These are phyloP conservation scores for Eucalyptus globulus DNA, from an alignment of 345 rosid genomes.

Conservation along the genomic window DNA sequence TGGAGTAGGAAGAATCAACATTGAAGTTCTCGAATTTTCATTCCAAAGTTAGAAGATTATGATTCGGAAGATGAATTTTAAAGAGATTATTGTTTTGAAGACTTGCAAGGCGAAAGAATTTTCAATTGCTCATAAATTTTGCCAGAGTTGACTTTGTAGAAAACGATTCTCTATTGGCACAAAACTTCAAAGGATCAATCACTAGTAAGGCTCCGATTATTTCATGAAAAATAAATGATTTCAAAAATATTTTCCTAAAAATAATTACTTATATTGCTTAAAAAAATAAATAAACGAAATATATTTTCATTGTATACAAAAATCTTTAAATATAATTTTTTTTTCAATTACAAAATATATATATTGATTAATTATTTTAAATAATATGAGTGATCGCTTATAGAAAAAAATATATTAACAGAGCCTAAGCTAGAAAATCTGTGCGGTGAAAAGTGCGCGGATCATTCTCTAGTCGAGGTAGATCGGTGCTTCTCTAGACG, in stretches of 20 bases:
- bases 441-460: no score
- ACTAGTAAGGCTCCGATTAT: background rate
- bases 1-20: background rate
- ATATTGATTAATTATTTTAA: no score
- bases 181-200: background rate
- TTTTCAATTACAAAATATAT: no score
- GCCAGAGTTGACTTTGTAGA: background rate
- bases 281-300: no score
- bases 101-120: background rate
- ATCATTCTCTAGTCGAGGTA: no score
- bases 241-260: accelerated
- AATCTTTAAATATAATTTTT: accelerated
- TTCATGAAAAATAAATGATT: background rate
- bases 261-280: accelerated
- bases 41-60: background rate
- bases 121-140: background rate
- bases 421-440: no score
- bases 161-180: background rate
- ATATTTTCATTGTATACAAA: accelerated
- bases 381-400: accelerated
- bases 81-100: background rate
- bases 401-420: no score
- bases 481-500: no score
- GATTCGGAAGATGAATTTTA: background rate
- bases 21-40: background rate